phyloP scores from a whole-genome alignment of 2,329 filamentous ascomycete genomes.

The Cercospora canescens region DNA sequence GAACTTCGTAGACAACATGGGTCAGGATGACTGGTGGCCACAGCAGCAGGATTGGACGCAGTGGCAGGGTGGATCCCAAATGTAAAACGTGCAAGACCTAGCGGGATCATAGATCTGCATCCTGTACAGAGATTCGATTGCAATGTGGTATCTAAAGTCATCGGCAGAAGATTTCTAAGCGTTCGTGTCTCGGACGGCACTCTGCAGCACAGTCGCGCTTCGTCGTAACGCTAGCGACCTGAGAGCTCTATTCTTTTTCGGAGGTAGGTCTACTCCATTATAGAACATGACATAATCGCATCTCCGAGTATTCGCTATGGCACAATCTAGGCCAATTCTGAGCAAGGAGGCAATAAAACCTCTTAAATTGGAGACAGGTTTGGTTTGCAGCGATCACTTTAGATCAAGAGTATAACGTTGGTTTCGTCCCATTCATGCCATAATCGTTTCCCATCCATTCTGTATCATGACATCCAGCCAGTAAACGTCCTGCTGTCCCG shows the following conservation, averaged over 20 bases:
- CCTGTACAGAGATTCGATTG: background rate
- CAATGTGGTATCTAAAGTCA: background rate
- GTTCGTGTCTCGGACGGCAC: too few species aligned
- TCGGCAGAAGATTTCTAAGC: too few species aligned
- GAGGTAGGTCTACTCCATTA: too few species aligned
- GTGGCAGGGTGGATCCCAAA: conserved; percentile 11
- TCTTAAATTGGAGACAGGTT: too few species aligned
- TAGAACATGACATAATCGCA: too few species aligned
- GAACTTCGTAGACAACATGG: conserved; percentile 11
- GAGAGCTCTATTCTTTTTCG: too few species aligned
- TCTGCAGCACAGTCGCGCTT: too few species aligned
- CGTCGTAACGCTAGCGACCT: too few species aligned
- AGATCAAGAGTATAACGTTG: background rate
- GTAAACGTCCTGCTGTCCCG: conserved; percentile 48
- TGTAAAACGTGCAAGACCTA: background rate
- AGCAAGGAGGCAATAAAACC: too few species aligned
- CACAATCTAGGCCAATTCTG: too few species aligned
- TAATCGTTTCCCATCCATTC: conserved; percentile 59
- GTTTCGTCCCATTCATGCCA: conserved; percentile 41
- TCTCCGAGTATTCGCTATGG: too few species aligned
- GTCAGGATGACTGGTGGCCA: conserved; percentile 20
- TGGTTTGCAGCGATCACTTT: too few species aligned
- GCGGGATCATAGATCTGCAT: background rate
- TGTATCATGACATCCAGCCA: conserved; percentile 62
- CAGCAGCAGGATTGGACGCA: conserved; percentile 20